These are phyloP conservation scores for Brassica cretica DNA, from an alignment of 345 rosid genomes.

Conservation along the genomic window DNA sequence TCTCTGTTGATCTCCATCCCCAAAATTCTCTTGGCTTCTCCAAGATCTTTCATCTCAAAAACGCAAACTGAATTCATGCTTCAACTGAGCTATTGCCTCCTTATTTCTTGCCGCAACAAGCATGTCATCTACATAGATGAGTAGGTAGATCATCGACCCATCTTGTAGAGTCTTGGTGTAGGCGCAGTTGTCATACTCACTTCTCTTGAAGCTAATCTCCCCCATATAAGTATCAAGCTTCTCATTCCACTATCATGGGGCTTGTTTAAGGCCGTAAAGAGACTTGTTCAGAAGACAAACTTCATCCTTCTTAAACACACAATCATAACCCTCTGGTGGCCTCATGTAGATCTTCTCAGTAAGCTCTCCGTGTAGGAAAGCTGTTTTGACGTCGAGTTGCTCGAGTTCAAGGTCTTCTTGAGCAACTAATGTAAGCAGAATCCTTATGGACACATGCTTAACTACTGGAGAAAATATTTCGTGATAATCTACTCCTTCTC, in stretches of 20 bases:
- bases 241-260: background rate
- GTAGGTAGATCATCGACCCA: background rate
- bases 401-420: background rate
- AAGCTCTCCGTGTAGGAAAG: too few relatives aligned
- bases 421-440: background rate
- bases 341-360: background rate
- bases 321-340: background rate
- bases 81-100: background rate
- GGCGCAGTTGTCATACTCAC: background rate
- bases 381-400: background rate
- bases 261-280: too few relatives aligned
- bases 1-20: background rate
- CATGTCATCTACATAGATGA: background rate
- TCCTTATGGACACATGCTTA: background rate
- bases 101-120: background rate
- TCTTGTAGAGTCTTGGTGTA: background rate
- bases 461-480: background rate
- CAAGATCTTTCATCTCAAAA: background rate
- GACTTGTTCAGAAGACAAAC: too few relatives aligned
- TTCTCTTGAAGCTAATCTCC: background rate
- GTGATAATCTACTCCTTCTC: background rate
- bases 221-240: background rate
- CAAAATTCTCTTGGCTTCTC: background rate
- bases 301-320: background rate
- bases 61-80: background rate